A percentile compares a stretch with the other conserved stretches of the same genome.
These are phyloP conservation scores for Xerocomus potaroensis DNA, from an alignment of 768 basidiomycete genomes.

Conservation along the genomic window DNA sequence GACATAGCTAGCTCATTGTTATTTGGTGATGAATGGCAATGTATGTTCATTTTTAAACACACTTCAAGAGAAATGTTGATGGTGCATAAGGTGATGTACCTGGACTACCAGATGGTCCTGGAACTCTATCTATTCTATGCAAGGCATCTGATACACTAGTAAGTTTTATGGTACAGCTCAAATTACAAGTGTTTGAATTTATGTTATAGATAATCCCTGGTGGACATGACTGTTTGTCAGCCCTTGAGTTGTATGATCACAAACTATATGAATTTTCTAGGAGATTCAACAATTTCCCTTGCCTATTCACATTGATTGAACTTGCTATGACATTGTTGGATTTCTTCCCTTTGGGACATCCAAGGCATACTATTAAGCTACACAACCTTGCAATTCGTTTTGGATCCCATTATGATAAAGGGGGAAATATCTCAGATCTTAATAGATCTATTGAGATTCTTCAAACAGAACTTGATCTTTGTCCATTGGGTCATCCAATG, in stretches of 20 bases:
- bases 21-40: neutral
- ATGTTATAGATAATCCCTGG: neutral
- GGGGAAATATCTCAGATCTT: too few species aligned
- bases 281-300: neutral
- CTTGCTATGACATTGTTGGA: neutral
- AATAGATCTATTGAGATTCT: too few species aligned
- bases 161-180: neutral
- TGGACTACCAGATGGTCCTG: neutral
- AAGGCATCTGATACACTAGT: neutral
- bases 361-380: neutral
- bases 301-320: neutral
- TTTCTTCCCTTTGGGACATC: neutral
- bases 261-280: neutral
- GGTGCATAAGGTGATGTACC: neutral
- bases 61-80: neutral
- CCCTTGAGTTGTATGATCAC: neutral
- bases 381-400: neutral
- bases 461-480: too few species aligned
- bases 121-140: neutral
- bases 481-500: neutral
- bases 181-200: neutral
- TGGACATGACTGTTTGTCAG: neutral
- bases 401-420: neutral
- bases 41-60: neutral
- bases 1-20: neutral